These are phyloP conservation scores for Daldinia decipiens DNA, from an alignment of 495 filamentous ascomycete genomes.

Conservation along the genomic window DNA sequence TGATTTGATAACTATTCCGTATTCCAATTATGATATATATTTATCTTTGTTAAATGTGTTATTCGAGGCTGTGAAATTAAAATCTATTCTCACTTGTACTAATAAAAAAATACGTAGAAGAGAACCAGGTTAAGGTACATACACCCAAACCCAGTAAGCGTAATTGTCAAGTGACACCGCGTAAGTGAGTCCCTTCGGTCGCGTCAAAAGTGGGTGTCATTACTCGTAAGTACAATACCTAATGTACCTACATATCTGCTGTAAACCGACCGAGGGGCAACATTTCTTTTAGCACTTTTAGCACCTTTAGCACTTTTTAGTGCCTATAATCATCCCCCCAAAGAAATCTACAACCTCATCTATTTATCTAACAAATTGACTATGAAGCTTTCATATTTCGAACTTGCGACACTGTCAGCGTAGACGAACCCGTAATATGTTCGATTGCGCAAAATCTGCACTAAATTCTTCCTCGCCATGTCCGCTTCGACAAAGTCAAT, in stretches of 20 bases:
- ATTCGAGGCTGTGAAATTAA: neutral
- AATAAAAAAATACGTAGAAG: no score
- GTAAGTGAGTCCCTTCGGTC: slow-evolving; percentile 25
- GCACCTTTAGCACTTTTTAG: slow-evolving; percentile 18
- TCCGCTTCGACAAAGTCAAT: slow-evolving; percentile 31
- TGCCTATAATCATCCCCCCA: neutral
- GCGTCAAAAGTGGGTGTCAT: slow-evolving; percentile 31
- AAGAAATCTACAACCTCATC: neutral
- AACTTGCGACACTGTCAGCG: neutral
- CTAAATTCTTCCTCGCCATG: slow-evolving; percentile 9
- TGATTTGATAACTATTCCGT: neutral
- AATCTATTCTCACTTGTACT: neutral
- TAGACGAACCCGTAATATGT: slow-evolving; percentile 11
- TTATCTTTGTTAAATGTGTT: neutral
- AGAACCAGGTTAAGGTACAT: neutral
- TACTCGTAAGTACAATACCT: no score
- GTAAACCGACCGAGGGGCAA: slow-evolving; percentile 34
- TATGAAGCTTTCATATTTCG: neutral
- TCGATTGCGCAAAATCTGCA: neutral
- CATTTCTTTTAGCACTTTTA: slow-evolving; percentile 1
- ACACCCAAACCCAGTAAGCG: no score
- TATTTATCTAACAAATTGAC: neutral
- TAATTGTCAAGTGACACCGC: slow-evolving; percentile 40
- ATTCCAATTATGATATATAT: neutral
- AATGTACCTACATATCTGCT: no score